A percentile compares a stretch with the other conserved stretches of the same genome.
These are phyloP conservation scores for Alternaria arbusti DNA, from an alignment of 2,329 filamentous ascomycete genomes.

Conservation along the genomic window DNA sequence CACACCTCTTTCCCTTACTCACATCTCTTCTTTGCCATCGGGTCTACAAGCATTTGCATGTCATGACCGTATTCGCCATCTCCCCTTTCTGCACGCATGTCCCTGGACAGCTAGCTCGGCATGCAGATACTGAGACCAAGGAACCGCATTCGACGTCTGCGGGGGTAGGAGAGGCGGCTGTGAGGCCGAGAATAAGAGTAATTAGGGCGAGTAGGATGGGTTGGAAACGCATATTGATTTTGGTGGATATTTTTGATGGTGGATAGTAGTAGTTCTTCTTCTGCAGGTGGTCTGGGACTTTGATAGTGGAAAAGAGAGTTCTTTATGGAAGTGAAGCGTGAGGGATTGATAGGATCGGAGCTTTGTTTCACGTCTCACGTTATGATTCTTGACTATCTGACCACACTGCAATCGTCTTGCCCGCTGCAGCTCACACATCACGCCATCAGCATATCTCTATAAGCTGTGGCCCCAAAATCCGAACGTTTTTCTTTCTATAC, in stretches of 20 bases:
- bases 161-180: not conserved
- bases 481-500: fast-evolving
- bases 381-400: not conserved
- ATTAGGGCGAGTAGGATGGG: not conserved
- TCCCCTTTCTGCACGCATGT: not conserved
- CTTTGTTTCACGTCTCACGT: not conserved
- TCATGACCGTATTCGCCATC: not conserved
- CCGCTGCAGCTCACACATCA: not conserved
- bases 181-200: not conserved
- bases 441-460: not conserved
- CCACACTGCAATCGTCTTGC: not conserved
- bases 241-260: not conserved
- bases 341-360: not conserved
- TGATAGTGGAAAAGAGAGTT: not conserved
- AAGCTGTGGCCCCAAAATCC: not conserved
- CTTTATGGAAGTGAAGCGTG: not conserved
- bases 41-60: not conserved
- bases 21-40: not conserved
- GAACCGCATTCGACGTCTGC: not conserved
- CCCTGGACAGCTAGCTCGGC: not conserved
- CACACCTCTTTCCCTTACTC: fast-evolving
- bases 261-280: not conserved
- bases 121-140: not conserved
- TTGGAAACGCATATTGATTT: not conserved
- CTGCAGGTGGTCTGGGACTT: not conserved